Conservation (phyloP, 2,329 filamentous ascomycete genomes). For the Purpureocillium lavendulum region DNA sequence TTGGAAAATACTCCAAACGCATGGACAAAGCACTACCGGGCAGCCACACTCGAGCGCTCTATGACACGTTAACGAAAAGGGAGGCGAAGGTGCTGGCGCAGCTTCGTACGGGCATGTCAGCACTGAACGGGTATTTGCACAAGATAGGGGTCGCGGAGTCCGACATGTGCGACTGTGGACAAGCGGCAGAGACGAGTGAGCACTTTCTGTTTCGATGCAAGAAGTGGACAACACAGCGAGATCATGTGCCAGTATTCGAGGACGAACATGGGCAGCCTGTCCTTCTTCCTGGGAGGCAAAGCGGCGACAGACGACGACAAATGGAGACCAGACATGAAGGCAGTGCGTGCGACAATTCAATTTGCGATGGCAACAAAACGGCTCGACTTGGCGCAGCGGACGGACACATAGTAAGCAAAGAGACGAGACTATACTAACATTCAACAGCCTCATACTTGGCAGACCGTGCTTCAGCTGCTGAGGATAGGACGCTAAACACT, state of each 20-base stretch:
- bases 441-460: constrained; percentile 4
- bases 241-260: neutral
- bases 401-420: neutral
- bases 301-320: constrained; percentile 1
- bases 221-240: constrained; percentile 1
- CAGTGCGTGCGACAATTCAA: constrained; percentile 1
- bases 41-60: constrained; percentile 1
- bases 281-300: constrained; percentile 6
- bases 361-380: constrained; percentile 3
- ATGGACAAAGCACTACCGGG: constrained; percentile 2
- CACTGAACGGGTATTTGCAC: constrained; percentile 1
- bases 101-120: constrained; percentile 3
- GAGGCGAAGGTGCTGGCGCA: constrained; percentile 1
- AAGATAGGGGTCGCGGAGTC: constrained; percentile 3
- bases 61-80: neutral
- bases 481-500: constrained; percentile 10
- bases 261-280: constrained; percentile 2
- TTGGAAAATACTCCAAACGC: constrained; percentile 3
- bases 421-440: neutral
- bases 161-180: neutral
- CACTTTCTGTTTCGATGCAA: constrained; percentile 3
- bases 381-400: neutral
- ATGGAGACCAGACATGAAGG: constrained; percentile 2
- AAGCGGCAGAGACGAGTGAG: neutral
- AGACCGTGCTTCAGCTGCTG: constrained; percentile 7